Percentiles rank a stretch among this genome's conserved stretches.
These are phyloP conservation scores for Lipomyces kockii DNA, from an alignment of 805 yeast species.

Conservation along the genomic window DNA sequence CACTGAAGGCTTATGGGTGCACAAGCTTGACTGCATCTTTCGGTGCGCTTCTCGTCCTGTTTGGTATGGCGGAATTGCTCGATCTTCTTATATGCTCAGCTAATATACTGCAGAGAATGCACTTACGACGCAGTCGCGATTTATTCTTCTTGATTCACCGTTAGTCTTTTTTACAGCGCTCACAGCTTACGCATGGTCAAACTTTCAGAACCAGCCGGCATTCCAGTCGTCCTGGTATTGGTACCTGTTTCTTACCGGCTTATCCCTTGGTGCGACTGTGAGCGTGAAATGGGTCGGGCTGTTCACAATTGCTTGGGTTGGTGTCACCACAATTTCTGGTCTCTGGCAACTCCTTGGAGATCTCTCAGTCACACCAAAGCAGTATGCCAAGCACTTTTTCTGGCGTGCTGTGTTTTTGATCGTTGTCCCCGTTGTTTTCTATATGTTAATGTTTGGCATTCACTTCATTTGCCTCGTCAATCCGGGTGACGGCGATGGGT, in stretches of 20 bases:
- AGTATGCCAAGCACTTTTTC: slow-evolving; percentile 50
- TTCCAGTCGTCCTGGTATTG: slow-evolving; percentile 59
- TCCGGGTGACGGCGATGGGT: slow-evolving; percentile 64
- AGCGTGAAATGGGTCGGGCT: slow-evolving; percentile 75
- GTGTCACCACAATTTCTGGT: slow-evolving; percentile 53
- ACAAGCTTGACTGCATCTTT: slow-evolving; percentile 55
- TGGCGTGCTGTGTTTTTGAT: slow-evolving; percentile 53
- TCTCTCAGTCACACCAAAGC: slow-evolving; percentile 46
- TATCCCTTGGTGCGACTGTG: slow-evolving; percentile 58
- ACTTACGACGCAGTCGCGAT: slow-evolving; percentile 63
- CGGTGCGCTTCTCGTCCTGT: slow-evolving; percentile 56
- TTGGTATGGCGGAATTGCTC: slow-evolving; percentile 48
- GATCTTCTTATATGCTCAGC: neutral
- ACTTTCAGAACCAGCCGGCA: slow-evolving; percentile 52
- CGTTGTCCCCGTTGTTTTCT: slow-evolving; percentile 61
- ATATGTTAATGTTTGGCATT: slow-evolving; percentile 59
- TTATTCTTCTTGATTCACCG: slow-evolving; percentile 54
- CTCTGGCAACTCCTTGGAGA: slow-evolving; percentile 78
- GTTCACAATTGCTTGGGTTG: slow-evolving; percentile 69
- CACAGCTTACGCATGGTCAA: slow-evolving; percentile 57
- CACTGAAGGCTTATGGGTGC: slow-evolving; percentile 61
- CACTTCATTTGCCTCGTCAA: slow-evolving; percentile 56
- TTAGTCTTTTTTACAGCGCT: slow-evolving; percentile 52
- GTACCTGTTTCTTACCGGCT: slow-evolving; percentile 54
- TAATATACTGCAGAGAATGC: slow-evolving; percentile 53